phyloP scores from a whole-genome alignment of 345 rosid species.

The Linum trigynum region DNA sequence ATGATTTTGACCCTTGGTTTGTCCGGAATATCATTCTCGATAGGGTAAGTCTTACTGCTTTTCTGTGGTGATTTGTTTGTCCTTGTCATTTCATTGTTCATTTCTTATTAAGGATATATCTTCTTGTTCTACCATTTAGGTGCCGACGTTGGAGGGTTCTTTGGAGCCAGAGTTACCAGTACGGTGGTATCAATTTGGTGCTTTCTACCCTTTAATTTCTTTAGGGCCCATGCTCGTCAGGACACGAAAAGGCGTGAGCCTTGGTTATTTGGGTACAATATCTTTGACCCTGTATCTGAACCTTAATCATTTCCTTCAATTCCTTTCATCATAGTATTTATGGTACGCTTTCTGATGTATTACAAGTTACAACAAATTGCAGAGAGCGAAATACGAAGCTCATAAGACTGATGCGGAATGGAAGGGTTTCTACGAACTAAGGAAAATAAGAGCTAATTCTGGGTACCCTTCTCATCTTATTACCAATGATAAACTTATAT shows the following conservation, averaged over 20 bases:
- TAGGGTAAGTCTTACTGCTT: conserved; percentile 37
- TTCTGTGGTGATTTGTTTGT: neutral
- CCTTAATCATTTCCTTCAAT: neutral
- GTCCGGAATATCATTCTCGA: conserved; percentile 73
- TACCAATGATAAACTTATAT: no score
- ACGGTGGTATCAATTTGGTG: conserved; percentile 99
- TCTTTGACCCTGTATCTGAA: neutral
- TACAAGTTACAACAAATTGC: conserved; percentile 23
- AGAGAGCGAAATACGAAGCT: conserved; percentile 78
- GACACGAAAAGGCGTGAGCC: conserved; percentile 98
- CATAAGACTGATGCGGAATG: conserved; percentile 90
- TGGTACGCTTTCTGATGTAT: conserved; percentile 1
- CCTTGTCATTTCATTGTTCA: neutral
- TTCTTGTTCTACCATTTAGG: conserved; percentile 34
- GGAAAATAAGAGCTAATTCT: no score
- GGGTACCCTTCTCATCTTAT: no score
- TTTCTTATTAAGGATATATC: conserved; percentile 4
- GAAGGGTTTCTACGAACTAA: no score
- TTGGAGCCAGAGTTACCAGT: conserved; percentile 76
- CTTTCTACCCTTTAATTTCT: conserved; percentile 97
- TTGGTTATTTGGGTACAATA: conserved; percentile 84
- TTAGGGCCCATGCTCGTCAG: conserved; percentile 96
- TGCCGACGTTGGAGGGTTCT: conserved; percentile 97
- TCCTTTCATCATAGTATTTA: neutral
- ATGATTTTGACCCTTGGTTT: conserved; percentile 89